Conservation (phyloP, 305 asterid genomes). For the Solanum hybrid region DNA sequence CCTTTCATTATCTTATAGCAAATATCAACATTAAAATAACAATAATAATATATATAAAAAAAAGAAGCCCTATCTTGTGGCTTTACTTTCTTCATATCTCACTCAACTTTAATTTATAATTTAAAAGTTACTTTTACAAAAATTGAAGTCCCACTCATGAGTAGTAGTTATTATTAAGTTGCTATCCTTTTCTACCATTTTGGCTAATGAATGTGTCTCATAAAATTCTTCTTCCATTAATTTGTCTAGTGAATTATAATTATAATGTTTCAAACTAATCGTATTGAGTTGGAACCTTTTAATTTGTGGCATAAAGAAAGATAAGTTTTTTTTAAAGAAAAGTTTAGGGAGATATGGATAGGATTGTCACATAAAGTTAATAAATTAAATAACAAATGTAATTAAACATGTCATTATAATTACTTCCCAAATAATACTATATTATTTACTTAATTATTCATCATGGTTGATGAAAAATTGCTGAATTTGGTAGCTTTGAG, state of each 20-base stretch:
- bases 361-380: background rate
- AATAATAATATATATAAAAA: background rate
- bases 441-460: background rate
- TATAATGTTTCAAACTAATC: background rate
- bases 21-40: background rate
- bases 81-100: conserved; percentile 1
- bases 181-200: background rate
- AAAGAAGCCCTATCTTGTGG: background rate
- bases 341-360: background rate
- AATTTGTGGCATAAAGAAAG: background rate
- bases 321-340: background rate
- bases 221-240: background rate
- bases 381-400: background rate
- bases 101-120: background rate
- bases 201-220: background rate
- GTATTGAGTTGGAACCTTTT: background rate
- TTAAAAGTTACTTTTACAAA: background rate
- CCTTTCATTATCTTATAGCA: conserved; percentile 8
- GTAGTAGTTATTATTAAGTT: background rate
- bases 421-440: background rate
- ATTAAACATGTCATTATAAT: background rate
- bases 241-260: background rate
- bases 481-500: background rate
- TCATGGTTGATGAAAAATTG: background rate
- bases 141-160: conserved; percentile 4